Percentiles rank a stretch among this genome's conserved stretches.
These are phyloP conservation scores for Juncus inflexus DNA, from an alignment of 176 grass and related monocot species.

Conservation along the genomic window DNA sequence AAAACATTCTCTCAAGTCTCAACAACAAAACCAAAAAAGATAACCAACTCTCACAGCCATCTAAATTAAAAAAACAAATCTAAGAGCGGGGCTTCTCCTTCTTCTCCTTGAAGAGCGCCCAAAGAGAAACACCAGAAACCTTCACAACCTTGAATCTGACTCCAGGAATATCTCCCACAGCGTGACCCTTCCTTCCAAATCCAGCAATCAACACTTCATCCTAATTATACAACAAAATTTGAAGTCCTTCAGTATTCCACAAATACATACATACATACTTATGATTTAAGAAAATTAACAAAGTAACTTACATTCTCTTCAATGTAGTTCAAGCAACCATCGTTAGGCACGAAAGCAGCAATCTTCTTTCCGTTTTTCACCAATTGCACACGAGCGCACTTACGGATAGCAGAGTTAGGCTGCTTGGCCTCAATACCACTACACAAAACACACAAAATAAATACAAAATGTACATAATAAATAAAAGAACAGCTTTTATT, in stretches of 20 bases:
- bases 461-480: too few relatives aligned
- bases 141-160: conserved; percentile 68
- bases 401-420: conserved; percentile 79
- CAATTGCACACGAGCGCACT: conserved; percentile 69
- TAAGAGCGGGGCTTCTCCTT: conserved; percentile 80
- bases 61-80: too few relatives aligned
- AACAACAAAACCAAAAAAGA: too few relatives aligned
- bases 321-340: conserved; percentile 81
- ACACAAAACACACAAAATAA: too few relatives aligned
- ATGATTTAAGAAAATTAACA: background rate
- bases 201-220: conserved; percentile 81
- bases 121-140: conserved; percentile 72
- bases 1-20: too few relatives aligned
- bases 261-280: background rate
- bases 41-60: too few relatives aligned
- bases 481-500: background rate
- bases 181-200: conserved; percentile 68
- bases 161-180: conserved; percentile 62
- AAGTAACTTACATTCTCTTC: conserved; percentile 49
- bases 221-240: background rate
- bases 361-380: conserved; percentile 84
- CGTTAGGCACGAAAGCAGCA: conserved; percentile 68
- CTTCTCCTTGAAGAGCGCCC: conserved; percentile 84
- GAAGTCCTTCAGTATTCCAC: background rate
- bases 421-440: conserved; percentile 74